phyloP scores from a whole-genome alignment of 805 yeast species.

The Komagataella pastoris region DNA sequence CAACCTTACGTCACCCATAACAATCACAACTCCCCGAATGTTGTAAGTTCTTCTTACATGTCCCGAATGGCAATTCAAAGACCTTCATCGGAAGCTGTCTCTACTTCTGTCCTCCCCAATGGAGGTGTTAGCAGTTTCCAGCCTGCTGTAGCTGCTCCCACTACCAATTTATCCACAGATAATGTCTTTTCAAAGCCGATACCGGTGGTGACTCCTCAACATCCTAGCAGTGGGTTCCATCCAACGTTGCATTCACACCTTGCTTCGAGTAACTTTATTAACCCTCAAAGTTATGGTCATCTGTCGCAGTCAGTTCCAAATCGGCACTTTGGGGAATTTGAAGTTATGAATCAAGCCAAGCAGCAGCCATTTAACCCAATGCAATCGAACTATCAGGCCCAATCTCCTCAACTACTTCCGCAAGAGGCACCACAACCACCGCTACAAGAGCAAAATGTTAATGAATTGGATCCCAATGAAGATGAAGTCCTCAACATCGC shows the following conservation, averaged over 20 bases:
- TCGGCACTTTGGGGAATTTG: neutral
- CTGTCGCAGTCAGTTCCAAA: neutral
- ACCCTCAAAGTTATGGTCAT: neutral
- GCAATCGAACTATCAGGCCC: neutral
- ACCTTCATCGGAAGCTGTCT: neutral
- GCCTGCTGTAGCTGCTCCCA: constrained; percentile 34
- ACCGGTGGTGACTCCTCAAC: neutral
- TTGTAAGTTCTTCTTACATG: constrained; percentile 30
- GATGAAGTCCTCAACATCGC: constrained; percentile 61
- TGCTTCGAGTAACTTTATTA: neutral
- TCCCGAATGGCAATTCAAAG: constrained; percentile 6
- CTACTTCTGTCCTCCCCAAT: neutral
- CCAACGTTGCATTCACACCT: neutral
- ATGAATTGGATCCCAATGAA: constrained; percentile 3
- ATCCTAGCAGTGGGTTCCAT: neutral
- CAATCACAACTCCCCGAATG: constrained; percentile 31
- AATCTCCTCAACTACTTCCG: constrained; percentile 4
- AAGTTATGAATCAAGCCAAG: neutral
- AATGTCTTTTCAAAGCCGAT: constrained; percentile 20
- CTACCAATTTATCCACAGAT: constrained; percentile 41
- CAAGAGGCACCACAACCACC: constrained; percentile 8
- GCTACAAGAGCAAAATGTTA: constrained; percentile 5
- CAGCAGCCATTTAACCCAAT: neutral
- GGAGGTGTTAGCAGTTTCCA: constrained; percentile 11
- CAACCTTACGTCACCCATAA: constrained; percentile 4